Percentiles rank a stretch among this genome's conserved stretches.
These are phyloP conservation scores for Pichia phayaonensis DNA, from an alignment of 805 yeast species.

Conservation along the genomic window DNA sequence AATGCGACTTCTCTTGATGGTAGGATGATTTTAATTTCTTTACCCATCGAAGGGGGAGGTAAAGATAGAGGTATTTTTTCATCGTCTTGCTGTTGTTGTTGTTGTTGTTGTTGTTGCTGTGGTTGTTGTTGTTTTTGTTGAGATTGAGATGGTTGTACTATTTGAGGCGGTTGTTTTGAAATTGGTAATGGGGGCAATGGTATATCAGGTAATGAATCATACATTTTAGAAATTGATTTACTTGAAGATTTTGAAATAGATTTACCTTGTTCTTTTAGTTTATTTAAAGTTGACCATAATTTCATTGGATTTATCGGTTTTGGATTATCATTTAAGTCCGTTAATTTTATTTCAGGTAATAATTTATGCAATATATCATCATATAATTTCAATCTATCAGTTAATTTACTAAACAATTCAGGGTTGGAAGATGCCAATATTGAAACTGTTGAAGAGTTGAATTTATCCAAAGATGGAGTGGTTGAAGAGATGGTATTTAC, in stretches of 20 bases:
- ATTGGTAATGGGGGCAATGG: slow-evolving; percentile 24
- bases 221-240: slow-evolving; percentile 20
- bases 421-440: slow-evolving; percentile 13
- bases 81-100: neutral
- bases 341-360: slow-evolving; percentile 26
- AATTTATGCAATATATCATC: slow-evolving; percentile 28
- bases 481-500: neutral
- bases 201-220: slow-evolving; percentile 25
- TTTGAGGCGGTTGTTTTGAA: slow-evolving; percentile 14
- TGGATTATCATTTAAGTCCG: slow-evolving; percentile 27
- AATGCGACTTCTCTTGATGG: slow-evolving; percentile 73
- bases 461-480: neutral
- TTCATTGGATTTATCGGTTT: slow-evolving; percentile 28
- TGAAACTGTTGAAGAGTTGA: slow-evolving; percentile 6
- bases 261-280: slow-evolving; percentile 19
- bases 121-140: neutral
- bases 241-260: slow-evolving; percentile 15
- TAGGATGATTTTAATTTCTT: slow-evolving; percentile 53
- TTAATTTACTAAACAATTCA: slow-evolving; percentile 25
- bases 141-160: neutral
- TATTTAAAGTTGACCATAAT: slow-evolving; percentile 24
- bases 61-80: neutral
- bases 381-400: slow-evolving; percentile 25
- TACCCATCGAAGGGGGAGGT: slow-evolving; percentile 21
- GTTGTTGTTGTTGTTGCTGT: slow-evolving; percentile 3